Evolutionary conservation across 352 stramenopile species (phyloP).

Genomic region (Globisporangium acanthophoron): DNA sequence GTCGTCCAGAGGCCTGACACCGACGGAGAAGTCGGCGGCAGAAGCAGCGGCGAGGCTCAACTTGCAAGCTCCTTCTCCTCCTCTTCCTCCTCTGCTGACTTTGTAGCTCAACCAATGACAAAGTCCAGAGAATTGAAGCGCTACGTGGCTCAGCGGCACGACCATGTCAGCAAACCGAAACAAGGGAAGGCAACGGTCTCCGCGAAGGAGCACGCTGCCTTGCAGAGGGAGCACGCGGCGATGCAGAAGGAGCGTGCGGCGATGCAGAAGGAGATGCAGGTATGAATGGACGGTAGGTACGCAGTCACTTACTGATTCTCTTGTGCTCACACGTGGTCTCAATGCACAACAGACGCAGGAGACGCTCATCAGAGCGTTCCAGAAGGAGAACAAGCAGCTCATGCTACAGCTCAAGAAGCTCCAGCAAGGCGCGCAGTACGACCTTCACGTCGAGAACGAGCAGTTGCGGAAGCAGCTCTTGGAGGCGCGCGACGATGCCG

Average conservation of each 20-base stretch:
- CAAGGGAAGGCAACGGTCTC: neutral
- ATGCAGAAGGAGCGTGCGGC: slow-evolving; percentile 10
- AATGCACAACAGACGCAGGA: slow-evolving; percentile 46
- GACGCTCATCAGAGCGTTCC: slow-evolving; percentile 68
- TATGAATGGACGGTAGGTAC: slow-evolving; percentile 1
- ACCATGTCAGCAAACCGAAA: neutral
- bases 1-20: slow-evolving; percentile 2
- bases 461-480: slow-evolving; percentile 43
- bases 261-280: slow-evolving; percentile 57
- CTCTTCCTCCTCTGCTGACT: neutral
- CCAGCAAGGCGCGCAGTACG: slow-evolving; percentile 53
- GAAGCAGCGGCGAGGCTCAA: neutral
- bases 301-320: no score
- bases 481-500: slow-evolving; percentile 27
- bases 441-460: slow-evolving; percentile 76
- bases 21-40: neutral
- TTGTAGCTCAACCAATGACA: neutral
- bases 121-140: neutral
- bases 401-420: slow-evolving; percentile 74
- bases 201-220: neutral
- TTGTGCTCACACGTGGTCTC: no score
- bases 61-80: neutral
- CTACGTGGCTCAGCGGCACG: neutral
- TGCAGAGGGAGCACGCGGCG: neutral
- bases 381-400: slow-evolving; percentile 78